Evolutionary conservation across 495 filamentous ascomycete species (phyloP), one percentile per base, ranked within the genome.

Genomic region (Neurospora sp.): DNA sequence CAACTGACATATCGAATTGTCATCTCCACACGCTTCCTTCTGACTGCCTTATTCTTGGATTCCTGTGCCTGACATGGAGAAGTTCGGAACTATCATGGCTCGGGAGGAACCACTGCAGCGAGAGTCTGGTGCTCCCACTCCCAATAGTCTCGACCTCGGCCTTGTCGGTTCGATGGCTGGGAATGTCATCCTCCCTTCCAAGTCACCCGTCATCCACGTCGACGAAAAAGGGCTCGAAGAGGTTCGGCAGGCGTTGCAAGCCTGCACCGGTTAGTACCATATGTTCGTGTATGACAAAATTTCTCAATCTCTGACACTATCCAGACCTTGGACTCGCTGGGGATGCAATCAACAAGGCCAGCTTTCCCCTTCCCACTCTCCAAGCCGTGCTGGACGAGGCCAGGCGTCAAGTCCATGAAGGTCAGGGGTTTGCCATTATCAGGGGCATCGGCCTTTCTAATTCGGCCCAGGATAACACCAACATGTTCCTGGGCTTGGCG

Each of bases 401-500:
- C 39, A 79, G 80, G 5, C 39, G 41, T 27, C 74, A 78, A 20
- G 71, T 87, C 37, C 81, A 88, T 69, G 71, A 78, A 42, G 86
- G 86, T 12, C 78, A 77, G 16, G 88, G 88, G 1, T 79, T 89
- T 39, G 81, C 78, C 44, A 81, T 89, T 12, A 73, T 90, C 27
- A 82, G 85, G 18, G 88, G 88, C 0, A 78, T 90, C 8, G 31
- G 54, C 14, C 54, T 66, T 4, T 66, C 54, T 66, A 77, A 82
- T 11, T 77, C 83, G 11, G 76, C 77, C 44, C 81, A 84, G 70
- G 86, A 89, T 39, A 86, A 86, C 69, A 76, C 83, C 18, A 78
- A 83, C 8, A 74, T 88, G 16, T 88, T 86, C 73, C 78, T 88
- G 23, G 88, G 83, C 5, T 75, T 88, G 39, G 81, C 85, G 4